Conservation (phyloP, 148 eudicot species). For the Chenopodium suecicum region DNA sequence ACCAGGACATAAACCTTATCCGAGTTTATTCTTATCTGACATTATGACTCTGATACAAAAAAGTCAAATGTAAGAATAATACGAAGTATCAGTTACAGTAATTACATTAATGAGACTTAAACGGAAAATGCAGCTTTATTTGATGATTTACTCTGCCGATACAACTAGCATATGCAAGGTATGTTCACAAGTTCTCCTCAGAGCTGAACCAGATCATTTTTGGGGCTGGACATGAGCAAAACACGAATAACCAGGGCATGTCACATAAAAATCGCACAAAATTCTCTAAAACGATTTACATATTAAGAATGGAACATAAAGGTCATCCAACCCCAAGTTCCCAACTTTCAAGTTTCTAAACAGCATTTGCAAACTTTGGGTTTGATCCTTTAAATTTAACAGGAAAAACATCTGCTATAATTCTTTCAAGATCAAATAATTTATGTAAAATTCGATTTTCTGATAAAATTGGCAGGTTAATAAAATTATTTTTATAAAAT, state of each 20-base stretch:
- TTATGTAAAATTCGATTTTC: not conserved
- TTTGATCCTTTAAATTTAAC: too few relatives aligned
- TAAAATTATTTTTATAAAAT: not conserved
- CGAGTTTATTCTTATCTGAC: not conserved
- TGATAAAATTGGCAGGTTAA: not conserved
- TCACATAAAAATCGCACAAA: too few relatives aligned
- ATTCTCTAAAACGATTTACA: too few relatives aligned
- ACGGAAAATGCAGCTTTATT: not conserved
- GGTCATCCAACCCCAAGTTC: too few relatives aligned
- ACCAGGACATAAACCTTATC: constrained; percentile 5
- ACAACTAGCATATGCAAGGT: constrained; percentile 1
- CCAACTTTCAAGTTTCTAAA: too few relatives aligned
- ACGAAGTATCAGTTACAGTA: not conserved
- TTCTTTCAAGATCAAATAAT: not conserved
- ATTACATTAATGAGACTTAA: constrained; percentile 2
- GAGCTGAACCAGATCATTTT: not conserved
- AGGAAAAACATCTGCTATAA: not conserved
- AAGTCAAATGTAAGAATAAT: constrained; percentile 17
- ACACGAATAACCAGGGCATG: not conserved
- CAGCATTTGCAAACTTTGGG: too few relatives aligned
- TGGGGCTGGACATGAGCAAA: not conserved
- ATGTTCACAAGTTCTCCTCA: not conserved
- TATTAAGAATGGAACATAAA: too few relatives aligned
- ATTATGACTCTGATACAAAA: not conserved
- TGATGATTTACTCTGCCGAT: not conserved